Conservation (phyloP, 495 filamentous ascomycete species). For the Xylaria nigripes region DNA sequence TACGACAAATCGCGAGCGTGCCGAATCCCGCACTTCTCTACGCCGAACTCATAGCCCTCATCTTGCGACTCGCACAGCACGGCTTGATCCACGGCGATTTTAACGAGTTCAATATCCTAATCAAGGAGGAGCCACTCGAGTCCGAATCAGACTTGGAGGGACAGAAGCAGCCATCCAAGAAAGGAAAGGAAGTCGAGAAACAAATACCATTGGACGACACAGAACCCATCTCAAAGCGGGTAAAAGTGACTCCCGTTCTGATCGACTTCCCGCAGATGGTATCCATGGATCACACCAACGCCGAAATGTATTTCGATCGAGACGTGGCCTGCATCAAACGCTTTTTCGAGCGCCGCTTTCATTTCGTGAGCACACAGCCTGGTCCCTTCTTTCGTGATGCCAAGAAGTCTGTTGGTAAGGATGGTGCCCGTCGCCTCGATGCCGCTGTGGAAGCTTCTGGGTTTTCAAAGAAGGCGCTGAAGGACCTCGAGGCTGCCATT, state of each 20-base stretch:
- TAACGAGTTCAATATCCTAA: slow-evolving; percentile 98
- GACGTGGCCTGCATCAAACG: slow-evolving; percentile 91
- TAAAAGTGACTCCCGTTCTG: slow-evolving; percentile 57
- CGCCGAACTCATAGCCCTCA: slow-evolving; percentile 78
- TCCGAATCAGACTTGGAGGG: slow-evolving; percentile 15
- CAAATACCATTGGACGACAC: slow-evolving; percentile 9
- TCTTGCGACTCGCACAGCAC: slow-evolving; percentile 72
- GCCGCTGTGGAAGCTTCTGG: slow-evolving; percentile 87
- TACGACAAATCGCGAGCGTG: slow-evolving; percentile 74
- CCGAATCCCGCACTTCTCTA: slow-evolving; percentile 75
- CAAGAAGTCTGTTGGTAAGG: slow-evolving; percentile 60
- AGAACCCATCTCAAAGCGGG: slow-evolving; percentile 8
- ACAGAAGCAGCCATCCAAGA: slow-evolving; percentile 14
- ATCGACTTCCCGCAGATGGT: slow-evolving; percentile 99
- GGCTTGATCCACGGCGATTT: slow-evolving; percentile 97
- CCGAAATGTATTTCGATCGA: slow-evolving; percentile 90
- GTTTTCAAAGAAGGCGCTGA: slow-evolving; percentile 91
- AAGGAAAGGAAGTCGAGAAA: slow-evolving; percentile 21
- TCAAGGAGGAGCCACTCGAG: slow-evolving; percentile 55
- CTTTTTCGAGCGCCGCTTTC: slow-evolving; percentile 83
- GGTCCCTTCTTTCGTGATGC: slow-evolving; percentile 83
- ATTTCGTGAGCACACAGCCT: slow-evolving; percentile 70
- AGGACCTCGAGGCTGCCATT: slow-evolving; percentile 86
- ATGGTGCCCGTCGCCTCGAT: slow-evolving; percentile 63
- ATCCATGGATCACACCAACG: slow-evolving; percentile 88